Conservation (phyloP, 164 flowering plant species). For the Amborella trichopoda region DNA sequence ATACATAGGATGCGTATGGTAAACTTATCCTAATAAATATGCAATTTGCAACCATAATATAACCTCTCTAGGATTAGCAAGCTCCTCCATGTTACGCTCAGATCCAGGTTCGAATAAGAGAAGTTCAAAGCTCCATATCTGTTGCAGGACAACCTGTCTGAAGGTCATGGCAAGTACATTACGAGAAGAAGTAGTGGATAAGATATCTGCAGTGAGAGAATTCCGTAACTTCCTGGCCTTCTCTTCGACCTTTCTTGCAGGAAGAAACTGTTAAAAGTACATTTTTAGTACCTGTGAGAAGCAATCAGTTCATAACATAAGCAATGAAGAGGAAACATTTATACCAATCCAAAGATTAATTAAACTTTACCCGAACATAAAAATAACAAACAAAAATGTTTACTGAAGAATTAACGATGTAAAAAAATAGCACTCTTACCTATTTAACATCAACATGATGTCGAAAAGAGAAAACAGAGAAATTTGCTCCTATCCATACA, state of each 20-base stretch:
- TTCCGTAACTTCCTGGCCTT: constrained; percentile 54
- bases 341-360: too few species aligned
- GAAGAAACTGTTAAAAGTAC: constrained; percentile 49
- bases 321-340: too few species aligned
- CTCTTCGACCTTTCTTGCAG: constrained; percentile 66
- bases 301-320: too few species aligned
- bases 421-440: too few species aligned
- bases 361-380: too few species aligned
- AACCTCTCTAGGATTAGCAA: constrained; percentile 72
- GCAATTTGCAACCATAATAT: constrained; percentile 4
- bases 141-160: constrained; percentile 72
- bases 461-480: too few species aligned
- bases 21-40: constrained; percentile 5
- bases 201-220: constrained; percentile 34
- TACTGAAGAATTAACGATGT: too few species aligned
- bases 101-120: constrained; percentile 52
- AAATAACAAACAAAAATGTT: too few species aligned
- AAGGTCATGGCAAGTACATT: constrained; percentile 90
- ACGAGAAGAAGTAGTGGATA: constrained; percentile 25
- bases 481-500: too few species aligned
- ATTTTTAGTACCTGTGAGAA: background rate
- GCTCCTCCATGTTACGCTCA: constrained; percentile 65
- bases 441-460: too few species aligned
- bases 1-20: too few species aligned
- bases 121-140: constrained; percentile 67